Percentiles rank a stretch among this genome's conserved stretches.
Conservation (phyloP, 768 basidiomycete species). For the Calocybe gangraenosa region DNA sequence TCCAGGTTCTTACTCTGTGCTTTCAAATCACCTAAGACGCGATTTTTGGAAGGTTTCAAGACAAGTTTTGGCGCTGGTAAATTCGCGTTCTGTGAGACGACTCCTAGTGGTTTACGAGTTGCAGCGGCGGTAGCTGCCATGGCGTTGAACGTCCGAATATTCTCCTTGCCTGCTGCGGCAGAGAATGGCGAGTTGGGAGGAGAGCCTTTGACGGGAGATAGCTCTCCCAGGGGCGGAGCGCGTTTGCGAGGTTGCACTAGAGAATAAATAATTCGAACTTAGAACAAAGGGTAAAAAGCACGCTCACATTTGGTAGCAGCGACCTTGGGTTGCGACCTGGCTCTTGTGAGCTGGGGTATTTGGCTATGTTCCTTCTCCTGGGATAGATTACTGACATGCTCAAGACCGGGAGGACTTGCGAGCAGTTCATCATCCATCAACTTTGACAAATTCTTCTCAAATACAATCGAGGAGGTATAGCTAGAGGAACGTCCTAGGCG, state of each 20-base stretch:
- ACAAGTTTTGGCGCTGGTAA: slow-evolving; percentile 11
- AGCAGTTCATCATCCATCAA: slow-evolving; percentile 29
- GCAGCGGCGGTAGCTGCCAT: slow-evolving; percentile 15
- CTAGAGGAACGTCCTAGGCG: slow-evolving; percentile 43
- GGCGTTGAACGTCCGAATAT: slow-evolving; percentile 27
- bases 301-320: slow-evolving; percentile 32
- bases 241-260: slow-evolving; percentile 36
- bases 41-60: slow-evolving; percentile 19
- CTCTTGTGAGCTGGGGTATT: slow-evolving; percentile 20
- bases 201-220: slow-evolving; percentile 53
- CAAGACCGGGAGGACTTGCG: slow-evolving; percentile 29
- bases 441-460: slow-evolving; percentile 46
- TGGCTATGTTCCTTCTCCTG: slow-evolving; percentile 12
- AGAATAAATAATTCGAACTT: slow-evolving; percentile 5
- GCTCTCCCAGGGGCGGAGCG: slow-evolving; percentile 28
- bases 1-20: slow-evolving; percentile 22
- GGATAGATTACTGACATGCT: slow-evolving; percentile 6
- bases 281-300: background rate
- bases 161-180: slow-evolving; percentile 35
- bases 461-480: slow-evolving; percentile 41
- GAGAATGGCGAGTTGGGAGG: slow-evolving; percentile 37
- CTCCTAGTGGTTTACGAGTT: slow-evolving; percentile 29
- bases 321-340: slow-evolving; percentile 44
- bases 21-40: slow-evolving; percentile 37
- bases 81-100: slow-evolving; percentile 23